Base-by-base conservation (phyloP, 495 filamentous ascomycete genomes). In the Penicillium verhagenii region DNA sequence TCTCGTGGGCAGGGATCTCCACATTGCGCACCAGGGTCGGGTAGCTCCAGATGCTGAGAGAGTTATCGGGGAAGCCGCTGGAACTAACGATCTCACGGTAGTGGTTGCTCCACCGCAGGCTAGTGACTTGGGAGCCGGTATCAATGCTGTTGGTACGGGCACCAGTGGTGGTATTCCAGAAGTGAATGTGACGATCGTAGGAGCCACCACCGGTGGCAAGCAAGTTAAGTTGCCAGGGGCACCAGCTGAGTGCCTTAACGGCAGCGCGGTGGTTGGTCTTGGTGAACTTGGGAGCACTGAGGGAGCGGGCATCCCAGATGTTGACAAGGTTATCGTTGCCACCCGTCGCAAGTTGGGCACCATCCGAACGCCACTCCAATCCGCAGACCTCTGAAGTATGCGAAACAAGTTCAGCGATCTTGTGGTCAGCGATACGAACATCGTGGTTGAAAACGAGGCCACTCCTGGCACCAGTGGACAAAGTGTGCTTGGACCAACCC, bases 241-340 rank as follows among this genome's bases (percentile, higher is more conserved):
- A 99, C 94, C 94, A 99, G 53, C 91, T 89, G 31, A 99, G 82
- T 35, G 95, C 94, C 82, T 97, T 99, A 71, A 99, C 92, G 26
- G 94, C 94, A 39, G 94, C 94, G 65, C 91, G 93, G 78, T 99
- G 94, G 82, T 97, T 97, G 51, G 92, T 96, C 87, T 99, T 99
- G 65, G 90, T 91, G 81, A 96, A 97, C 73, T 99, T 97, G 67
- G 94, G 94, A 4, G 92, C 91, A 24, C 82, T 83, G 50, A 97
- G 79, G 1, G 91, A 93, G 13, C 95, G 89, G 39, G 95, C 92
- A 72, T 98, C 94, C 94, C 94, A 99, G 75, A 99, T 97, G 58
- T 88, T 95, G 63, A 97, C 94, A 28, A 97, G 79, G 79, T 97
- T 99, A 75, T 99, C 94, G 63, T 99, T 99, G 64, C 91, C 94